These are phyloP conservation scores for Geosmithia morbida DNA, from an alignment of 2,329 filamentous ascomycete genomes.

Conservation along the genomic window DNA sequence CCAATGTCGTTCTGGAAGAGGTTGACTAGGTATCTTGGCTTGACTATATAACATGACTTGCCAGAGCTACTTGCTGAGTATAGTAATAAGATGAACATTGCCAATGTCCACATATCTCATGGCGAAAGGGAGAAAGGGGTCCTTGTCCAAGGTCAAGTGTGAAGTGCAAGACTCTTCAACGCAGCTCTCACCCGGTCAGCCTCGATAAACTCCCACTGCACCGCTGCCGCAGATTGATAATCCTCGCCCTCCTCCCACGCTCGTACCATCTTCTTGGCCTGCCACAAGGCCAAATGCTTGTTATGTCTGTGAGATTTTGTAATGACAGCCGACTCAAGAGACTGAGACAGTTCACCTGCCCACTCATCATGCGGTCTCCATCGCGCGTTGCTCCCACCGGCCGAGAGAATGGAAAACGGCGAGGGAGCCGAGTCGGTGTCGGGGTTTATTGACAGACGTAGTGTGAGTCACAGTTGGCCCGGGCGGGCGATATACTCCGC, in stretches of 20 bases:
- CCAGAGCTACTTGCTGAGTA: too few relatives aligned
- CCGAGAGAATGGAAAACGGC: neutral
- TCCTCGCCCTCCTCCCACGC: slow-evolving; percentile 11
- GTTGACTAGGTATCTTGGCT: neutral
- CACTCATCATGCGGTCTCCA: slow-evolving; percentile 9
- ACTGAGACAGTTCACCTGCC: slow-evolving; percentile 6
- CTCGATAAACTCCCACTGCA: slow-evolving; percentile 9
- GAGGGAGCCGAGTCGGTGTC: neutral
- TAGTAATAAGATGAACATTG: neutral
- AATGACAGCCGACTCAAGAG: slow-evolving; percentile 9
- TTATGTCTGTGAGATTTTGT: slow-evolving; percentile 14
- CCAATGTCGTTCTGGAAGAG: neutral
- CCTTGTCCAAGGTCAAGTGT: neutral
- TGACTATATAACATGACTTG: neutral
- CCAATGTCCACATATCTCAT: too few relatives aligned
- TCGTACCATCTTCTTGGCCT: slow-evolving; percentile 9
- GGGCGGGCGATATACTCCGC: slow-evolving; percentile 10
- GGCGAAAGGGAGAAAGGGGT: too few relatives aligned
- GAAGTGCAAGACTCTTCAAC: slow-evolving; percentile 2
- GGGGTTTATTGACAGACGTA: slow-evolving; percentile 11
- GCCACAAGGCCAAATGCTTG: slow-evolving; percentile 16
- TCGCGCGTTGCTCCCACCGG: slow-evolving; percentile 7
- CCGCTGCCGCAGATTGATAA: neutral
- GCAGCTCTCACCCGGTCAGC: slow-evolving; percentile 7
- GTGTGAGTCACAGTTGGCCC: slow-evolving; percentile 11